Base-by-base conservation (phyloP, 148 eudicot species). In the Nyssa sinensis region DNA sequence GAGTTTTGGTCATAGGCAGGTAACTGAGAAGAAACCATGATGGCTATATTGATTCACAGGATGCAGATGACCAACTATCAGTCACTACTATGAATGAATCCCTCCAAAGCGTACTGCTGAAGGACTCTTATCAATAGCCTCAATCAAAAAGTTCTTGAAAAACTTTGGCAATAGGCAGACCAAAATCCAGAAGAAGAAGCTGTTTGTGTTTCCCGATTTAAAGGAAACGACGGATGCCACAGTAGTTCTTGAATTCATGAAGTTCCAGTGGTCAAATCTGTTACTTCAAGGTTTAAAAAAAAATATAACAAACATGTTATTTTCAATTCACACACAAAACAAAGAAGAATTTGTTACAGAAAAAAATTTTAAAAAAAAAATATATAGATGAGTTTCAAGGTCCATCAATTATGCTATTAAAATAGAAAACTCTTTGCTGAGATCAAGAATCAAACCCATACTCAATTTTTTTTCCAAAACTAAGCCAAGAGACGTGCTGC, bases 191-290 rank as follows among this genome's bases (percentile, higher is more conserved):
- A 76, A 79, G 65, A 88, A 80, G 86, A 80, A 81, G 81, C 68
- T 47, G 90, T 83, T 81, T 87, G 84, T 87, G 98, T 89, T 94
- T 91, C 98, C 97, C 97, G 81, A 80, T 74, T 83, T 64, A 88
- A 95, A 94, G 98, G 98, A 91, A 94, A 91, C 95, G 30, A 65
- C 82, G 28, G 92, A 91, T 83, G 80, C 88, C 66, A 37, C 83
- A 75, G 83, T 65, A 74, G 82, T 82, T 73, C 77, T 88, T 73
- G 97, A 87, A 94, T 83, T 94, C 98, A 94, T 94, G 85, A 91
- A 88, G 95, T 84, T 82, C 78, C 24, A 79, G 90, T 35, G 76
- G 80, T 85, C 89, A 82, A 78, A 67, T 78, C 97, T 93, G 96
- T 69, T 75, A 55, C n/a, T 62, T 28, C 39, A 59, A 66, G 35